Percentiles rank a stretch among this genome's conserved stretches.
phyloP scores from a whole-genome alignment of 2,329 filamentous ascomycete species.

The Paraphoma sp. region DNA sequence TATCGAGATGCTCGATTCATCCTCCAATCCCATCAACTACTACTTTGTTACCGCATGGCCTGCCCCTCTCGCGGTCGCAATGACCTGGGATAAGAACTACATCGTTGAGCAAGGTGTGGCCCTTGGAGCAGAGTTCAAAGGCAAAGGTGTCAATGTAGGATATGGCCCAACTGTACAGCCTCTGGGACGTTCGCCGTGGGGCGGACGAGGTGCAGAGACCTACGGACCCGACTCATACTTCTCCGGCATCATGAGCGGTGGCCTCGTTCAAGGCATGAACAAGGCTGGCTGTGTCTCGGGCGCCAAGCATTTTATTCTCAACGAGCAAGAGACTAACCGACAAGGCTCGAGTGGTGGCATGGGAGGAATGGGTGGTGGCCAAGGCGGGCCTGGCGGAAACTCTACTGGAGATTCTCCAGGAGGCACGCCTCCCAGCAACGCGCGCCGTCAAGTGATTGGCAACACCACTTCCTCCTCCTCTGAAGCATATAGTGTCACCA shows the following conservation, averaged over 20 bases:
- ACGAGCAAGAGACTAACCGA: conserved; percentile 6
- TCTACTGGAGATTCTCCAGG: background rate
- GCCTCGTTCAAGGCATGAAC: conserved; percentile 12
- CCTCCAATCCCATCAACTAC: conserved; percentile 14
- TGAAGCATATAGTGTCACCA: conserved; percentile 45
- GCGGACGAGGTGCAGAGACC: conserved; percentile 21
- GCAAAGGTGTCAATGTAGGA: conserved; percentile 30
- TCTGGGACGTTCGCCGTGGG: conserved; percentile 20
- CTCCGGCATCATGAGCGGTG: conserved; percentile 12
- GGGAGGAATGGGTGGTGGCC: background rate
- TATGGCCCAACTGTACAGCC: conserved; percentile 31
- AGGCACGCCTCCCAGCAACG: background rate
- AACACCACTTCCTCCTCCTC: background rate
- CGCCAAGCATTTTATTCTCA: conserved; percentile 48
- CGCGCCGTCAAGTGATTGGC: background rate
- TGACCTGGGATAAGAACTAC: conserved; percentile 30
- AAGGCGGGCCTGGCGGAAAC: background rate
- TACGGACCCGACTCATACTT: conserved; percentile 31
- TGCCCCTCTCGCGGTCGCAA: conserved; percentile 27
- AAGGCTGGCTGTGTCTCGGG: conserved; percentile 53
- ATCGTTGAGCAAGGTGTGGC: conserved; percentile 15
- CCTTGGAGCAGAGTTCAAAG: conserved; percentile 25
- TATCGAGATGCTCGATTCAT: conserved; percentile 9
- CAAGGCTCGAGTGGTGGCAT: background rate
- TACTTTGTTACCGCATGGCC: conserved; percentile 36